Conservation (phyloP, 306 rosid genomes). For the Corylus americana region DNA sequence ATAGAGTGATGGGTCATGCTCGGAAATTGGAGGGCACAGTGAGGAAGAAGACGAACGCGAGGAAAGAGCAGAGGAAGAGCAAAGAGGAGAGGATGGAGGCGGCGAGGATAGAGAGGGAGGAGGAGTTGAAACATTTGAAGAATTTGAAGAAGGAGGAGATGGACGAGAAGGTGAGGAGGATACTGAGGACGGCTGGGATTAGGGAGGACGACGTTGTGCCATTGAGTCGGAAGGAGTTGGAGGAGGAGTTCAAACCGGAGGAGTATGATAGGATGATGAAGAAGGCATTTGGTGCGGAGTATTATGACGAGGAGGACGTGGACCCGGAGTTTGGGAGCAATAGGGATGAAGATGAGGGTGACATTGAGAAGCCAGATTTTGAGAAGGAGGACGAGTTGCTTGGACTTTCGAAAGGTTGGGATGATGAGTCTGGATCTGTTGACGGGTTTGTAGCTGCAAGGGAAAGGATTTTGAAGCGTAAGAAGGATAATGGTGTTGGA, state of each 20-base stretch:
- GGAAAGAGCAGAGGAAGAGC: slow-evolving; percentile 84
- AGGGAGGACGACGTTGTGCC: slow-evolving; percentile 54
- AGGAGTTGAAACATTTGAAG: slow-evolving; percentile 82
- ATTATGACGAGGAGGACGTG: slow-evolving; percentile 66
- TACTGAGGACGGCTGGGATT: slow-evolving; percentile 74
- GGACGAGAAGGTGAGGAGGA: slow-evolving; percentile 61
- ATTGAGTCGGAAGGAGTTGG: slow-evolving; percentile 58
- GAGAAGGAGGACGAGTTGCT: slow-evolving; percentile 83
- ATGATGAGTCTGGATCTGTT: slow-evolving; percentile 38
- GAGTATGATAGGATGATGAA: slow-evolving; percentile 91
- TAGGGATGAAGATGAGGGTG: slow-evolving; percentile 46
- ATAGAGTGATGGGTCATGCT: slow-evolving; percentile 73
- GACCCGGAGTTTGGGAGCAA: slow-evolving; percentile 52
- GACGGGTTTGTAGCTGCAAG: slow-evolving; percentile 74
- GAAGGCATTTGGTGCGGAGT: slow-evolving; percentile 62
- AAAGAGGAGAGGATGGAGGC: slow-evolving; percentile 89
- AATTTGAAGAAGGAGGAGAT: slow-evolving; percentile 94
- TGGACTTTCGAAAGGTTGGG: slow-evolving; percentile 81
- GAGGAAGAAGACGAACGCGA: slow-evolving; percentile 74
- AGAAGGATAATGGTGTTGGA: slow-evolving; percentile 41
- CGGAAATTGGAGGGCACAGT: slow-evolving; percentile 74
- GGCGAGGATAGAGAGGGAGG: slow-evolving; percentile 80
- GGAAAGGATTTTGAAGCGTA: slow-evolving; percentile 52
- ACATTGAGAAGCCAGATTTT: slow-evolving; percentile 77
- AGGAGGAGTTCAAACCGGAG: slow-evolving; percentile 78